Conservation (phyloP, 1,139 yeast species). For the Lodderomyces margitis region DNA sequence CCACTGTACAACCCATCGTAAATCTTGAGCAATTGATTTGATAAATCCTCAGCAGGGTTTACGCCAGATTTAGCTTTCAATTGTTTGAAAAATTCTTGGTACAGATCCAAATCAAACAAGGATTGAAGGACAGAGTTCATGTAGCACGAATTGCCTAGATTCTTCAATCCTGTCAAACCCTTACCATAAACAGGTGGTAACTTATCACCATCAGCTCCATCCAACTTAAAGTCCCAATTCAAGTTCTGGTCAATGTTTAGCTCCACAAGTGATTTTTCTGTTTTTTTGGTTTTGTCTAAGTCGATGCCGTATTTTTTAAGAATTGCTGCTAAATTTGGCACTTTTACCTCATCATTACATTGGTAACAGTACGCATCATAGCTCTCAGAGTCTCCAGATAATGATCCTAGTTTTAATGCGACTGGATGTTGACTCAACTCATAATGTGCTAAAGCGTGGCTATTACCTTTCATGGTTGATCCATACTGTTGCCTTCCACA, state of each 20-base stretch:
- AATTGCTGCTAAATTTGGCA: conserved; percentile 53
- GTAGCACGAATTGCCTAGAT: conserved; percentile 92
- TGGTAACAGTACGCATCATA: conserved; percentile 85
- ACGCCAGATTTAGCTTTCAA: conserved; percentile 27
- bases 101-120: conserved; percentile 40
- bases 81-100: conserved; percentile 34
- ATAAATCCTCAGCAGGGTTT: conserved; percentile 64
- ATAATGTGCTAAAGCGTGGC: conserved; percentile 82
- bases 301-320: conserved; percentile 70
- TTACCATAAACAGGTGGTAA: conserved; percentile 65
- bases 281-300: conserved; percentile 51
- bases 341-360: conserved; percentile 86
- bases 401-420: conserved; percentile 88
- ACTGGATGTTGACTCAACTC: conserved; percentile 57
- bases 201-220: conserved; percentile 66
- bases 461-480: conserved; percentile 78
- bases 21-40: conserved; percentile 71
- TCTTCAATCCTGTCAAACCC: conserved; percentile 76
- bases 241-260: conserved; percentile 88
- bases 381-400: conserved; percentile 57
- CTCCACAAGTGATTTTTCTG: conserved; percentile 86
- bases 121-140: conserved; percentile 79
- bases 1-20: conserved; percentile 81
- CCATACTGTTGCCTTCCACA: conserved; percentile 95
- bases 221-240: conserved; percentile 89